Evolutionary conservation across 192 early-diverging fungal species (phyloP), one percentile per base, ranked within the genome.

Genomic region (Linnemannia schmuckeri): DNA sequence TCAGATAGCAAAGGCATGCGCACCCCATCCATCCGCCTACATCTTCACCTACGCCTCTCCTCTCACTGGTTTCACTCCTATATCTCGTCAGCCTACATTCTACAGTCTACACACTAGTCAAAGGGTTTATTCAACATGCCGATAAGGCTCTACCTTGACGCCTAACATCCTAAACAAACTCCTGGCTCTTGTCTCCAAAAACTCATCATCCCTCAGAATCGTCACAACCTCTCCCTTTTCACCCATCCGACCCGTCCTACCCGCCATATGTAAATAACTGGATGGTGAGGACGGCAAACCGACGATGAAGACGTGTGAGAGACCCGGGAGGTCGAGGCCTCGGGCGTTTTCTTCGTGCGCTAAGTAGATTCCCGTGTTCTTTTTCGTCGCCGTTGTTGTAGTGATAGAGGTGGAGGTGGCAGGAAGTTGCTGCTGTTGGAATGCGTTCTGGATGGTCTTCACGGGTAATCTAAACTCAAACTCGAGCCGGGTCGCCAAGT

Each of bases 261-360:
- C 97, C 1, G 97, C 94, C 94, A 98, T 95, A 75, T 99, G 98
- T 15, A 96, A 77, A 83, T 97, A 99, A 71, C 93, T 94, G 9
- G 91, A 88, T 33, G 91, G 84, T 0, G 90, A 91, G 18, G 92
- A 90, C 6, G 97, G 96, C 12, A 93, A 79, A n/a, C 95, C 97
- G 4, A 98, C 87, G 75, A 99, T 94, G 42, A 96, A 94, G 8
- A 99, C 96, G 83, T 97, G 93, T 4, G 94, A 93, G 2, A 95
- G 89, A 75, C 91, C 88, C 0, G 95, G 95, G 37, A 99, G 79
- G 88, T 99, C 98, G 10, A 99, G 81, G 12, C 98, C 98, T 20
- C 97, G 90, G 1, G 96, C 95, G 66, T 93, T 93, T 54, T 91
- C 91, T 80, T 97, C 97, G 0, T 92, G 94, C 3, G 94, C 93